Percentiles rank a stretch among this genome's conserved stretches.
Evolutionary conservation across 331 rosid species (phyloP).

Genomic region (Rhamnella rubrinervis): DNA sequence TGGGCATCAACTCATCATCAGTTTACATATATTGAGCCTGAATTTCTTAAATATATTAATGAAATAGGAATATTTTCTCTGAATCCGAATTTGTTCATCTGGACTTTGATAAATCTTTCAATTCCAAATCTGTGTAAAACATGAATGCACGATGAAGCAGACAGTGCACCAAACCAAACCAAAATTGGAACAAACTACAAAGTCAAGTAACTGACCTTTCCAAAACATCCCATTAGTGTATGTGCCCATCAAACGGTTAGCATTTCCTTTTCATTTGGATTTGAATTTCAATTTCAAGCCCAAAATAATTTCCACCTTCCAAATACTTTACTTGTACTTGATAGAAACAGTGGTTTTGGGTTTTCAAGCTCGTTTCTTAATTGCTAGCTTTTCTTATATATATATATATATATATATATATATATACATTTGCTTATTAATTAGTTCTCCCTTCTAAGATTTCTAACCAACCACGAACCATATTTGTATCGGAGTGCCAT

Average conservation of each 20-base stretch:
- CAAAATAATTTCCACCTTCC: background rate
- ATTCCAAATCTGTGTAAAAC: slow-evolving; percentile 8
- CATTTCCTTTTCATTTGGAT: slow-evolving; percentile 30
- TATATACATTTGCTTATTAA: no score
- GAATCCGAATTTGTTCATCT: background rate
- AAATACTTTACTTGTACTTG: background rate
- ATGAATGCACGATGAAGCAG: slow-evolving; percentile 14
- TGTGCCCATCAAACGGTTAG: slow-evolving; percentile 12
- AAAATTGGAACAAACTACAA: no score
- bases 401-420: no score
- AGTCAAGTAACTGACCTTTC: slow-evolving; percentile 14
- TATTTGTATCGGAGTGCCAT: no score
- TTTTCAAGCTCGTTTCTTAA: background rate
- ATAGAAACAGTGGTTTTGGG: background rate
- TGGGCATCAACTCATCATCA: no score
- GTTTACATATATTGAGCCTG: no score
- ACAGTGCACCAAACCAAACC: slow-evolving; percentile 25
- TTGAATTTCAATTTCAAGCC: background rate
- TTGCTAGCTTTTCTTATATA: background rate
- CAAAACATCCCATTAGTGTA: slow-evolving; percentile 1
- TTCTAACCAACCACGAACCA: no score
- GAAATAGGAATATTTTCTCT: background rate
- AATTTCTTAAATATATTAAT: no score
- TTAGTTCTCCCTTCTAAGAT: no score
- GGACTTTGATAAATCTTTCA: slow-evolving; percentile 1